Conservation (phyloP, 2,329 filamentous ascomycete species). For the Aspergillus pseudonomiae region DNA sequence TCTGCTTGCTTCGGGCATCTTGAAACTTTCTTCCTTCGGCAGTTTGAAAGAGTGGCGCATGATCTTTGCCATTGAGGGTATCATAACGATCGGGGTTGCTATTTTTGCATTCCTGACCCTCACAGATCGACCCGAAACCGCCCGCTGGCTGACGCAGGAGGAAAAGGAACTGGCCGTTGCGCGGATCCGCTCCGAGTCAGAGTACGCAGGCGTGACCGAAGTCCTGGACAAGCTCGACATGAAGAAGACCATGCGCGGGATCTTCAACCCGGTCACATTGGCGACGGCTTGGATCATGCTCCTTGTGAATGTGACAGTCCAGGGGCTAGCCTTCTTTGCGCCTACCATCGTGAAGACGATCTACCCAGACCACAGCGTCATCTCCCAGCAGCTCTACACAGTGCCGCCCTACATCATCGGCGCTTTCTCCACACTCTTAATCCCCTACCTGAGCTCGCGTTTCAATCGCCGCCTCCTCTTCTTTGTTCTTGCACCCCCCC, state of each 20-base stretch:
- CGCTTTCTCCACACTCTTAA: constrained; percentile 64
- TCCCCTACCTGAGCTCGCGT: constrained; percentile 65
- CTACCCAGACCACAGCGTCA: constrained; percentile 60
- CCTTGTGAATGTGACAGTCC: constrained; percentile 70
- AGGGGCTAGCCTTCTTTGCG: constrained; percentile 70
- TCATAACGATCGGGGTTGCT: constrained; percentile 61
- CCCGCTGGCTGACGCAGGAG: constrained; percentile 65
- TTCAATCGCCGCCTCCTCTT: constrained; percentile 63
- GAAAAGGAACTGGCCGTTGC: constrained; percentile 69
- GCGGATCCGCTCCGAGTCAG: constrained; percentile 63
- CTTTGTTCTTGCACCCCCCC: constrained; percentile 61
- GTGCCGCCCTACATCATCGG: constrained; percentile 73
- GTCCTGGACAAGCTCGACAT: constrained; percentile 66
- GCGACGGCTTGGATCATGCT: constrained; percentile 59
- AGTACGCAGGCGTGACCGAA: constrained; percentile 64
- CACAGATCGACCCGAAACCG: constrained; percentile 70
- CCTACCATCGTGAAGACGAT: constrained; percentile 72
- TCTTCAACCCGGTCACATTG: constrained; percentile 66
- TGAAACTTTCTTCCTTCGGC: constrained; percentile 63
- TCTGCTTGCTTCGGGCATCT: constrained; percentile 65
- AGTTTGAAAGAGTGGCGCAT: constrained; percentile 64
- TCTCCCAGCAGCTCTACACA: constrained; percentile 69
- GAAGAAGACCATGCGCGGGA: constrained; percentile 63
- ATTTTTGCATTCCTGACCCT: constrained; percentile 66
- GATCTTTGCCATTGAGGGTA: constrained; percentile 74